phyloP scores from a whole-genome alignment of 129 eudicot genomes.

The Helichrysum umbraculigerum region DNA sequence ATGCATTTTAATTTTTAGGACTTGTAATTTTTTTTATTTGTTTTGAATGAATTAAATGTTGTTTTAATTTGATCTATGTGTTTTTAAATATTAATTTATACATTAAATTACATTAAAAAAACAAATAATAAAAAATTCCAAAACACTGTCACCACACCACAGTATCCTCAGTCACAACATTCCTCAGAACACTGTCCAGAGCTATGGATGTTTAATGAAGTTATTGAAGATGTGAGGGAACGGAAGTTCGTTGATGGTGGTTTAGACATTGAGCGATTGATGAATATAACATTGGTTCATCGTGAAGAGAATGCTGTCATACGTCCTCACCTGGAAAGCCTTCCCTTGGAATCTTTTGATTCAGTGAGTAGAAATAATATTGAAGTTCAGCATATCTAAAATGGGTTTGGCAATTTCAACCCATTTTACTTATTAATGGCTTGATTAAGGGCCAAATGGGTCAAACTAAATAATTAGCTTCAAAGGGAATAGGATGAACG shows the following conservation, averaged over 20 bases:
- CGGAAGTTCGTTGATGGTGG: conserved; percentile 80
- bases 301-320: conserved; percentile 95
- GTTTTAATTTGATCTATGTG: too few species aligned
- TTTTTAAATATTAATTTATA: too few species aligned
- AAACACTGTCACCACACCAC: too few species aligned
- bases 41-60: too few species aligned
- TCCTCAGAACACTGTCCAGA: conserved; percentile 8
- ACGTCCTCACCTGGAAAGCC: conserved; percentile 85
- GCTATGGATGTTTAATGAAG: conserved; percentile 94
- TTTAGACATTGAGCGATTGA: conserved; percentile 61
- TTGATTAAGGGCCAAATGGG: not conserved
- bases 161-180: too few species aligned
- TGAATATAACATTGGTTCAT: conserved; percentile 62
- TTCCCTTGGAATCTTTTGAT: conserved; percentile 82
- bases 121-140: too few species aligned
- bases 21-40: too few species aligned
- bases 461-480: too few species aligned
- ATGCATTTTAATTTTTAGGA: too few species aligned
- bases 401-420: not conserved
- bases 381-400: not conserved
- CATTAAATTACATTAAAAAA: too few species aligned
- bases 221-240: conserved; percentile 71
- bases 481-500: too few species aligned
- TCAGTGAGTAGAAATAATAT: conserved; percentile 52
- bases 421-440: not conserved